Evolutionary conservation across 2,329 filamentous ascomycete genomes (phyloP).

Genomic region (Fusarium mexicanum): DNA sequence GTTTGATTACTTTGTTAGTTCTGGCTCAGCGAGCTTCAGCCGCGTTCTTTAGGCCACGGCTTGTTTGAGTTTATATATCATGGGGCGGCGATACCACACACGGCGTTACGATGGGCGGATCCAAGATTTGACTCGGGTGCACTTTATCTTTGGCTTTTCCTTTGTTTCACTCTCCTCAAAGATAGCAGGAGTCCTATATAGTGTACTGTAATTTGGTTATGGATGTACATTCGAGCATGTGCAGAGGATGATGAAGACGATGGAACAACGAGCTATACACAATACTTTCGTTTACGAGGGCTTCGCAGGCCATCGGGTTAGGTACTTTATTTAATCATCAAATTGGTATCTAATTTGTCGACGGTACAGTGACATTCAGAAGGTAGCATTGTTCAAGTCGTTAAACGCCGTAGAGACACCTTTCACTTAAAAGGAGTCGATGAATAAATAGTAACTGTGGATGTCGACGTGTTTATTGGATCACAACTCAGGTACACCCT

Average conservation of each 20-base stretch:
- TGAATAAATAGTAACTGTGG: neutral
- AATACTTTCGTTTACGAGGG: slow-evolving; percentile 36
- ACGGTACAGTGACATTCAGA: neutral
- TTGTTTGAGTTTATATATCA: slow-evolving; percentile 17
- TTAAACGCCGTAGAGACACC: neutral
- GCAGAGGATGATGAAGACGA: slow-evolving; percentile 19
- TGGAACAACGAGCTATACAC: slow-evolving; percentile 19
- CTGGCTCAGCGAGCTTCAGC: slow-evolving; percentile 15
- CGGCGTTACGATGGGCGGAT: slow-evolving; percentile 26
- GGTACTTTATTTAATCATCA: slow-evolving; percentile 18
- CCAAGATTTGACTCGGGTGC: slow-evolving; percentile 23
- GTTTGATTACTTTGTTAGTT: slow-evolving; percentile 23
- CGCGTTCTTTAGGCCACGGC: slow-evolving; percentile 9
- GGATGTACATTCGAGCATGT: slow-evolving; percentile 11
- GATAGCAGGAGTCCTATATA: slow-evolving; percentile 20
- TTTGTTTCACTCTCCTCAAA: slow-evolving; percentile 17
- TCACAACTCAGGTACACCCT: neutral
- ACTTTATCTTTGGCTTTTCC: slow-evolving; percentile 19
- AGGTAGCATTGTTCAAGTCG: neutral
- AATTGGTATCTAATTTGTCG: slow-evolving; percentile 14
- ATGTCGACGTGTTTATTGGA: neutral
- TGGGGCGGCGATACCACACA: slow-evolving; percentile 35
- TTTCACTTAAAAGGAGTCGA: neutral
- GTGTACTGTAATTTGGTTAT: slow-evolving; percentile 22
- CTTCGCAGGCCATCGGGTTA: slow-evolving; percentile 11